A percentile compares a stretch with the other conserved stretches of the same genome.
Conservation (phyloP, 192 early-diverging fungal species). For the Dispira simplex region DNA sequence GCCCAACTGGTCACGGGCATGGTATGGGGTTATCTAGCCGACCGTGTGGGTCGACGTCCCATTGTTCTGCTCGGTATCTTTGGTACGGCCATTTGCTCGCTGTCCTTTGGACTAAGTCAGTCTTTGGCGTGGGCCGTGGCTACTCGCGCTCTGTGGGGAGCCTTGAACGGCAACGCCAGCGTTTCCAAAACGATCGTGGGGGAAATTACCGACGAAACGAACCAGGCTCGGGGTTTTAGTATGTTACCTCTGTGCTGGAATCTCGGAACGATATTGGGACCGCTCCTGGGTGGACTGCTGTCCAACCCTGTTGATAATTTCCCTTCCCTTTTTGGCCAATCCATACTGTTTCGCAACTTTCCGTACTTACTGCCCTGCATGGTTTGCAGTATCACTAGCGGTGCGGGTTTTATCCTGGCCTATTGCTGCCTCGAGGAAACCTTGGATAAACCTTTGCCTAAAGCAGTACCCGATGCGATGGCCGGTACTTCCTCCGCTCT, state of each 20-base stretch:
- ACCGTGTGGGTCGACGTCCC: slow-evolving; percentile 67
- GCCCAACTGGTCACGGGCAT: slow-evolving; percentile 36
- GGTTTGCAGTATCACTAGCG: slow-evolving; percentile 38
- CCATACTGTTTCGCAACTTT: slow-evolving; percentile 37
- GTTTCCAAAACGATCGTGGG: slow-evolving; percentile 71
- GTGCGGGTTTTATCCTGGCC: slow-evolving; percentile 47
- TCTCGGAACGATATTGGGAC: slow-evolving; percentile 43
- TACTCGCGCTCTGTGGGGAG: slow-evolving; percentile 44
- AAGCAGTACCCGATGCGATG: not conserved
- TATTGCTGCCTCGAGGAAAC: slow-evolving; percentile 49
- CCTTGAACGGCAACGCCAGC: slow-evolving; percentile 59
- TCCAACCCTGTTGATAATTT: slow-evolving; percentile 52
- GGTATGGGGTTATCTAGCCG: slow-evolving; percentile 58
- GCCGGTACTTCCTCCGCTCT: no score
- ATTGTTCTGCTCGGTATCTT: slow-evolving; percentile 62
- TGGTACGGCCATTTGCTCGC: slow-evolving; percentile 51
- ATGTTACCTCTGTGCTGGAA: slow-evolving; percentile 61
- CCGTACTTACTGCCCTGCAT: slow-evolving; percentile 82
- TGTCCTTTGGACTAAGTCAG: slow-evolving; percentile 57
- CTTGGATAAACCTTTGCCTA: slow-evolving; percentile 10
- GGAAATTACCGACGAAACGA: slow-evolving; percentile 74
- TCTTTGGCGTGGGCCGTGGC: slow-evolving; percentile 40
- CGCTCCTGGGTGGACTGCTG: slow-evolving; percentile 68
- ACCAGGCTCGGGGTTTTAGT: slow-evolving; percentile 59
- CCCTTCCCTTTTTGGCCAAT: slow-evolving; percentile 40